These are phyloP conservation scores for Fusarium denticulatum DNA, from an alignment of 2,329 filamentous ascomycete species.

Conservation along the genomic window DNA sequence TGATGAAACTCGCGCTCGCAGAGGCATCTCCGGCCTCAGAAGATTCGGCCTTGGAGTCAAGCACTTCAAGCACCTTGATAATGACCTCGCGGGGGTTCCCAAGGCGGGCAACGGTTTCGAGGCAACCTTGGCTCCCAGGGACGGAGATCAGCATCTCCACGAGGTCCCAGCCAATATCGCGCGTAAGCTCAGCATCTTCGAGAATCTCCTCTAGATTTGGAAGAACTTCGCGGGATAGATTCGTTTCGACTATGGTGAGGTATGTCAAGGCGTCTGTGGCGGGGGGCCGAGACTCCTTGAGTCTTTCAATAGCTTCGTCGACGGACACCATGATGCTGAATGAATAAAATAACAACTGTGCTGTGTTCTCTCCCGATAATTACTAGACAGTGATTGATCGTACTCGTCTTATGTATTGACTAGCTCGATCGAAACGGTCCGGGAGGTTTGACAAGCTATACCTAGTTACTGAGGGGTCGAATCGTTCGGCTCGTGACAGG, in stretches of 20 bases:
- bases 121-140: conserved; percentile 73
- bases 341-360: neutral
- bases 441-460: conserved; percentile 4
- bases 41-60: conserved; percentile 62
- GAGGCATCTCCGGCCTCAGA: conserved; percentile 51
- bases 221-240: conserved; percentile 72
- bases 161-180: conserved; percentile 85
- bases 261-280: conserved; percentile 77
- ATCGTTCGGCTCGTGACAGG: conserved; percentile 4
- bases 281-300: conserved; percentile 61
- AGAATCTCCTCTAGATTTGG: conserved; percentile 75
- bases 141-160: conserved; percentile 78
- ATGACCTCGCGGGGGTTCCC: conserved; percentile 86
- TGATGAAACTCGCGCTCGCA: conserved; percentile 67
- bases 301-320: conserved; percentile 55
- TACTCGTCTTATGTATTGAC: conserved; percentile 6
- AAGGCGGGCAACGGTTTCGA: conserved; percentile 78
- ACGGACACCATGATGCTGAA: conserved; percentile 46
- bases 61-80: conserved; percentile 79
- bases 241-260: conserved; percentile 80
- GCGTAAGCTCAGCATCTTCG: conserved; percentile 73
- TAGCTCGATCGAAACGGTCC: neutral
- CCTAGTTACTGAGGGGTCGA: conserved; percentile 24
- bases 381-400: neutral
- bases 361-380: neutral